Evolutionary conservation across 371 early-diverging fungal genomes (phyloP).

Genomic region (Funneliformis caledonium): DNA sequence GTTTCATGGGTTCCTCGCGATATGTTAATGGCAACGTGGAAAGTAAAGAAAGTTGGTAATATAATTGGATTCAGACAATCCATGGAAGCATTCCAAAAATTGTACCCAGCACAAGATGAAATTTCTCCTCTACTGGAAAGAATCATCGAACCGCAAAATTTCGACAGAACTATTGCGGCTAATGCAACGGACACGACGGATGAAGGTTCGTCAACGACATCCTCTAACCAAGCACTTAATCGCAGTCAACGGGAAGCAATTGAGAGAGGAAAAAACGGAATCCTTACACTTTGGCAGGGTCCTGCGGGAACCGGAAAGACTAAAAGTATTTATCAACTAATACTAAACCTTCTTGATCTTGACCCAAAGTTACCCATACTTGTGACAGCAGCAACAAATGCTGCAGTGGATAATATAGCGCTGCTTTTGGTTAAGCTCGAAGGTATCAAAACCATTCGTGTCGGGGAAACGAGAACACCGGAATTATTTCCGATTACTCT

Average conservation of each 20-base stretch:
- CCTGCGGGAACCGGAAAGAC: conserved; percentile 17
- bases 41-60: neutral
- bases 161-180: neutral
- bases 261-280: neutral
- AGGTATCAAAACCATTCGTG: neutral
- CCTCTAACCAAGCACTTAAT: neutral
- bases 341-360: neutral
- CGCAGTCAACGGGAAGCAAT: neutral
- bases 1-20: conserved; percentile 5
- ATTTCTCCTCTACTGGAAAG: neutral
- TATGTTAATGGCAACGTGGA: conserved; percentile 2
- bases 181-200: neutral
- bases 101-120: conserved; percentile 7
- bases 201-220: neutral
- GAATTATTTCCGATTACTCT: neutral
- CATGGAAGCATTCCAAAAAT: neutral
- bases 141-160: neutral
- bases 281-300: conserved; percentile 1
- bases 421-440: neutral
- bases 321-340: neutral
- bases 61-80: conserved; percentile 6
- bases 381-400: conserved; percentile 20
- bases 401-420: conserved; percentile 9
- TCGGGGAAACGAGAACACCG: neutral
- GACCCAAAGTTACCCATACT: neutral